Base-by-base conservation (phyloP, 148 eudicot genomes). In the Heliosperma pusillum region DNA sequence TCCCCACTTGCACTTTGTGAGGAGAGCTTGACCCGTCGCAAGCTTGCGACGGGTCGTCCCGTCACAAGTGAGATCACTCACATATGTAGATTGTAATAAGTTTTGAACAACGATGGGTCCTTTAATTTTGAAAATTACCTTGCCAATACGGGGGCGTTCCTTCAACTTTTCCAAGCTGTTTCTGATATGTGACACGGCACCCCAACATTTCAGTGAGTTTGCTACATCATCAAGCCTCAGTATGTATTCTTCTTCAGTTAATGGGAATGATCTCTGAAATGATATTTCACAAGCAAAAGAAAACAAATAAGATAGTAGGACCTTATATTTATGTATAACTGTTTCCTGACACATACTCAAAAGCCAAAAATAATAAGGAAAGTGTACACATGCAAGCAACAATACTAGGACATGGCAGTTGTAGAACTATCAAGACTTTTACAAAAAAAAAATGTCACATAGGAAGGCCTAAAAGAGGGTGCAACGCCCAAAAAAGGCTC, bases 151-250 rank as follows among this genome's bases (percentile, higher is more conserved):
- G 68, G 98, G 98, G 19, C 98, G 82, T 77, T 94, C 98, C 83
- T 94, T 94, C 64, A 73, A 81, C 72, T 86, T 91, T 56, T 82
- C 84, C 65, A 94, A 89, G 83, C 91, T 91, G 87, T 73, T 85
- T 58, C 98, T 86, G 73, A 94, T 83, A 86, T 94, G 98, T 58
- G 98, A 91, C 70, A 91, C 98, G 65, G 97, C 98, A 74, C 98
- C 98, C 98, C 98, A 94, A 74, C 97, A 94, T 81, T 83, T 94
- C 82, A 94, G 84, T n/a, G 81, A 83, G 83, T 91, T 94, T 69
- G 98, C 98, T 71, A 94, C 98, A 74, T 91, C 97, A 78, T 94
- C 98, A 62, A 94, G 97, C 86, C 98, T 87, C 85, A 87, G 67
- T 73, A 94, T 79, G 84, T 94, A 94, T 80, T 94, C 98, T 79